These are phyloP conservation scores for Serendipita sp. DNA, from an alignment of 768 basidiomycete species.

Conservation along the genomic window DNA sequence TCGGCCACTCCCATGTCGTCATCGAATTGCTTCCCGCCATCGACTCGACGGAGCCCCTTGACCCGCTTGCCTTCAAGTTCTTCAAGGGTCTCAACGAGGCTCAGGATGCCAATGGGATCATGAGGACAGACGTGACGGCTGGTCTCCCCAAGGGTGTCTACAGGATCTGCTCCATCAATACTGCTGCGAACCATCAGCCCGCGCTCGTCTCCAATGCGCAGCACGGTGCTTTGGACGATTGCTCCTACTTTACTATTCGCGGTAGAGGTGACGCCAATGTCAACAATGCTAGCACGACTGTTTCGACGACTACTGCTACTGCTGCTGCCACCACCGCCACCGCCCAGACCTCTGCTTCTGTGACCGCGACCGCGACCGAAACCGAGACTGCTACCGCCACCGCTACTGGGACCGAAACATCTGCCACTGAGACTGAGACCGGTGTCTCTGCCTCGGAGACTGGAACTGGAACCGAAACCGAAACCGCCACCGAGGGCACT, in stretches of 20 bases:
- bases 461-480: not conserved
- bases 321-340: not conserved
- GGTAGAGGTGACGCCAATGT: not conserved
- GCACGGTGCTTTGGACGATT: conserved; percentile 26
- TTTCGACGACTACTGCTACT: not conserved
- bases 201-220: conserved; percentile 44
- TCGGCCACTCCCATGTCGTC: conserved; percentile 45
- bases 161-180: conserved; percentile 40
- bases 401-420: not conserved
- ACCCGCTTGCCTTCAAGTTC: conserved; percentile 40
- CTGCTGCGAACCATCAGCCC: conserved; percentile 44
- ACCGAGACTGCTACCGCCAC: not conserved
- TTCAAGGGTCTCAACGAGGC: conserved; percentile 23
- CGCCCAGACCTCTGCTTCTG: not conserved
- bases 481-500: not conserved
- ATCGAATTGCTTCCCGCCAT: conserved; percentile 31
- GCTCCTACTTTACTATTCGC: conserved; percentile 3
- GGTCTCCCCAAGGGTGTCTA: conserved; percentile 48
- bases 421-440: not conserved
- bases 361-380: not conserved
- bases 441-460: not conserved
- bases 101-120: not conserved
- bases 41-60: conserved; percentile 28
- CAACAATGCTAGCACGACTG: not conserved
- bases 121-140: conserved; percentile 28